Evolutionary conservation across 2,329 filamentous ascomycete species (phyloP).

Genomic region (Pestalotiopsis fici): DNA sequence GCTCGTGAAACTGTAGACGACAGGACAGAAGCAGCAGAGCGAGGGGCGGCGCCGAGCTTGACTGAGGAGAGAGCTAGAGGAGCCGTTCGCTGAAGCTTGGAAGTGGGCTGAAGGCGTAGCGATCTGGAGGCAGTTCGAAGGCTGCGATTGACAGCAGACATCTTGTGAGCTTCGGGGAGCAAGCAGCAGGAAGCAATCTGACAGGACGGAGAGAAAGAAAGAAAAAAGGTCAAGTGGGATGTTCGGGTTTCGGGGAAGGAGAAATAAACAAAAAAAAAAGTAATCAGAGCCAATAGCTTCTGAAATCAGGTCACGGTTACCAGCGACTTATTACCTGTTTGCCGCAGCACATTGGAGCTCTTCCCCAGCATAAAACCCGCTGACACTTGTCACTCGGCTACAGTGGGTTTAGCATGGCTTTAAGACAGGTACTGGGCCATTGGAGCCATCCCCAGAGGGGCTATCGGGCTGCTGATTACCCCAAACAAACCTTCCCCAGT

Average conservation of each 20-base stretch:
- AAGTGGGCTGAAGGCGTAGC: slow-evolving; percentile 45
- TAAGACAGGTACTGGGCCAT: not conserved
- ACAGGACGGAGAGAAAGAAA: not conserved
- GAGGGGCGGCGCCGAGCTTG: slow-evolving; percentile 19
- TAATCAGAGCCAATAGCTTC: not conserved
- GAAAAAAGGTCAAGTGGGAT: not conserved
- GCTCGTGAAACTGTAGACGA: slow-evolving; percentile 35
- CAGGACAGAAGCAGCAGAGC: slow-evolving; percentile 22
- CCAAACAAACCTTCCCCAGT: not conserved
- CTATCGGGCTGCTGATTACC: not conserved
- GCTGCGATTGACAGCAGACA: slow-evolving; percentile 58
- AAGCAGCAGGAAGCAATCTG: not conserved
- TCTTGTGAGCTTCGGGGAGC: slow-evolving; percentile 23
- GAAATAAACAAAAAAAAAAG: not conserved
- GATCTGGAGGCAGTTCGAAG: slow-evolving; percentile 57
- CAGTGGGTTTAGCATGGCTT: slow-evolving; percentile 2
- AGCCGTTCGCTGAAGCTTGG: slow-evolving; percentile 32
- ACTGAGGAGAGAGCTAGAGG: slow-evolving; percentile 34
- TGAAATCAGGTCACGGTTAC: not conserved
- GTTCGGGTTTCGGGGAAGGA: not conserved
- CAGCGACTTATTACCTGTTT: not conserved
- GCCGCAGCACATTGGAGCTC: not conserved
- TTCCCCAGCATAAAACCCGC: not conserved
- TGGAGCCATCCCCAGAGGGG: not conserved
- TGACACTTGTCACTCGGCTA: not conserved